Conservation (phyloP, 805 yeast genomes). For the Wickerhamomyces xylosicus region DNA sequence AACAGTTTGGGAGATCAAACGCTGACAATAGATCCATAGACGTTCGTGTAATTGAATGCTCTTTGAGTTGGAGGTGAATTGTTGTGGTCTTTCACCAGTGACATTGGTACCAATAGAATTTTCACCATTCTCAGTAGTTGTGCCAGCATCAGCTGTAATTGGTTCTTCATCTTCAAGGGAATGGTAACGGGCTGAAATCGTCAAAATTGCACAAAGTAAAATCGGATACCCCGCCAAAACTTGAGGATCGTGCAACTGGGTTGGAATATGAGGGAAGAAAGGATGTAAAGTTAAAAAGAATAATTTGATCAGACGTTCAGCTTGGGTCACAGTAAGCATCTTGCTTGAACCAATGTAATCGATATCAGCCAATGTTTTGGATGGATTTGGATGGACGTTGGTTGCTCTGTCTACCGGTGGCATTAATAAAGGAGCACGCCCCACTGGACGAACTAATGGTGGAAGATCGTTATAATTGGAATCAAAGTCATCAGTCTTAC, state of each 20-base stretch:
- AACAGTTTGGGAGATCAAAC: constrained; percentile 72
- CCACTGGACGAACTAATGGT: constrained; percentile 18
- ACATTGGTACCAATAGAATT: background rate
- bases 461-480: constrained; percentile 7
- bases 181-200: constrained; percentile 74
- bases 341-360: constrained; percentile 52
- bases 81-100: background rate
- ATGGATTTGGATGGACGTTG: constrained; percentile 22
- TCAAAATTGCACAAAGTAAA: constrained; percentile 67
- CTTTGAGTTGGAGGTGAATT: constrained; percentile 24
- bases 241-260: constrained; percentile 54
- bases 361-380: constrained; percentile 39
- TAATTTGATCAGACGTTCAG: constrained; percentile 41
- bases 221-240: constrained; percentile 72
- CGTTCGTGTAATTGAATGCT: constrained; percentile 65
- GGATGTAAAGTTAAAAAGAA: constrained; percentile 81
- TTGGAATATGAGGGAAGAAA: constrained; percentile 80
- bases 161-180: constrained; percentile 33
- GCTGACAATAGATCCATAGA: constrained; percentile 77
- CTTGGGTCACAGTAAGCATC: constrained; percentile 53
- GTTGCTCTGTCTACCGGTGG: constrained; percentile 24
- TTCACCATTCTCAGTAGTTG: too few species aligned
- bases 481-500: background rate
- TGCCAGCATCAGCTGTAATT: constrained; percentile 3
- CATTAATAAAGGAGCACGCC: constrained; percentile 13